These are phyloP conservation scores for Protomyces gravidus DNA, from an alignment of 1,139 yeast genomes.

Conservation along the genomic window DNA sequence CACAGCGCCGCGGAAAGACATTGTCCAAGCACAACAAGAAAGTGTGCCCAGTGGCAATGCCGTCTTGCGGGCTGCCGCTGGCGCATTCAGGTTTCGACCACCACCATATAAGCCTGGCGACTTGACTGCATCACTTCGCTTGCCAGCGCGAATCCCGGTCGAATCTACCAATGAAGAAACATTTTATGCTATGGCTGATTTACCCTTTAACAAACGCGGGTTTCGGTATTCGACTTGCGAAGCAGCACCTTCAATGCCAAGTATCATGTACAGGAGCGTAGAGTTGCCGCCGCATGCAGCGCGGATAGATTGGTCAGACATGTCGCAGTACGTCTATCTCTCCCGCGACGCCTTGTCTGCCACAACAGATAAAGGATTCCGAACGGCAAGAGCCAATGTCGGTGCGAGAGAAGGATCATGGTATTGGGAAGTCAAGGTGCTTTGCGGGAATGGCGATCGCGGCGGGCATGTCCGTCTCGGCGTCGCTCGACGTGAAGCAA, in stretches of 20 bases:
- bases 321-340: slow-evolving; percentile 58
- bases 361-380: slow-evolving; percentile 65
- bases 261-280: slow-evolving; percentile 65
- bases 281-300: slow-evolving; percentile 67
- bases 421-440: slow-evolving; percentile 68
- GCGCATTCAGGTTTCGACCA: slow-evolving; percentile 33
- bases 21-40: not conserved
- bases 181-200: slow-evolving; percentile 60
- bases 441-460: slow-evolving; percentile 39
- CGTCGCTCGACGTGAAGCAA: slow-evolving; percentile 75
- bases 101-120: slow-evolving; percentile 37
- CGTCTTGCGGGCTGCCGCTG: slow-evolving; percentile 9
- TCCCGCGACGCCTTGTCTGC: slow-evolving; percentile 42
- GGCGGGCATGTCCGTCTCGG: slow-evolving; percentile 73
- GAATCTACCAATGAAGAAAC: slow-evolving; percentile 6
- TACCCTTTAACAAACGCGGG: slow-evolving; percentile 74
- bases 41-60: not conserved
- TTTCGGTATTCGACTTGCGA: slow-evolving; percentile 77
- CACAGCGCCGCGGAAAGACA: slow-evolving; percentile 1
- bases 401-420: slow-evolving; percentile 74
- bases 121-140: slow-evolving; percentile 34
- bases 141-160: slow-evolving; percentile 26
- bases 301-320: slow-evolving; percentile 66
- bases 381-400: slow-evolving; percentile 70
- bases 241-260: slow-evolving; percentile 59